These are phyloP conservation scores for Acacia confusa DNA, from an alignment of 306 rosid genomes.

Conservation along the genomic window DNA sequence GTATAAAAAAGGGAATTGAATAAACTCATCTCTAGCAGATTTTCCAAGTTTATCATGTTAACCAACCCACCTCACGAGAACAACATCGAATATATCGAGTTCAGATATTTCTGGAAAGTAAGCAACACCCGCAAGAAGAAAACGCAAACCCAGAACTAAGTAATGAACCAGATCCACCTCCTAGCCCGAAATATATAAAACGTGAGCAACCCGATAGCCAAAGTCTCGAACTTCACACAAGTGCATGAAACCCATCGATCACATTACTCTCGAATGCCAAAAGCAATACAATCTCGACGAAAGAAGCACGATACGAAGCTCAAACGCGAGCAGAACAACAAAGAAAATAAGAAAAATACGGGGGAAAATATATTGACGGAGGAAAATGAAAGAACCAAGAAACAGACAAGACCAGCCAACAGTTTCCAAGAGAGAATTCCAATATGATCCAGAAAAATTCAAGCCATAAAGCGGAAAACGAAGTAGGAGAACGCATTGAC, in stretches of 20 bases:
- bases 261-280: constrained; percentile 46
- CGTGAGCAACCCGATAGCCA: constrained; percentile 28
- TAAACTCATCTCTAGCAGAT: background rate
- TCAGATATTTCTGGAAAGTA: background rate
- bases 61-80: background rate
- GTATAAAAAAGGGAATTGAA: background rate
- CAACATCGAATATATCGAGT: background rate
- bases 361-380: background rate
- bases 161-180: constrained; percentile 59
- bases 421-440: constrained; percentile 37
- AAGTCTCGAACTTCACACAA: constrained; percentile 38
- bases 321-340: constrained; percentile 1
- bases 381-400: constrained; percentile 7
- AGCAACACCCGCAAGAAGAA: background rate
- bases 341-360: constrained; percentile 4
- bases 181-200: constrained; percentile 20
- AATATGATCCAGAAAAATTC: constrained; percentile 63
- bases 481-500: constrained; percentile 33
- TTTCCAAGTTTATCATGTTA: background rate
- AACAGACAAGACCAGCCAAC: constrained; percentile 36
- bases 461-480: constrained; percentile 32
- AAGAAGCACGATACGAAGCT: constrained; percentile 29
- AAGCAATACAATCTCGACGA: constrained; percentile 33
- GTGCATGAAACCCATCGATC: constrained; percentile 41
- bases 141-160: constrained; percentile 30